These are phyloP conservation scores for Penicillium parvum DNA, from an alignment of 495 filamentous ascomycete species.

Conservation along the genomic window DNA sequence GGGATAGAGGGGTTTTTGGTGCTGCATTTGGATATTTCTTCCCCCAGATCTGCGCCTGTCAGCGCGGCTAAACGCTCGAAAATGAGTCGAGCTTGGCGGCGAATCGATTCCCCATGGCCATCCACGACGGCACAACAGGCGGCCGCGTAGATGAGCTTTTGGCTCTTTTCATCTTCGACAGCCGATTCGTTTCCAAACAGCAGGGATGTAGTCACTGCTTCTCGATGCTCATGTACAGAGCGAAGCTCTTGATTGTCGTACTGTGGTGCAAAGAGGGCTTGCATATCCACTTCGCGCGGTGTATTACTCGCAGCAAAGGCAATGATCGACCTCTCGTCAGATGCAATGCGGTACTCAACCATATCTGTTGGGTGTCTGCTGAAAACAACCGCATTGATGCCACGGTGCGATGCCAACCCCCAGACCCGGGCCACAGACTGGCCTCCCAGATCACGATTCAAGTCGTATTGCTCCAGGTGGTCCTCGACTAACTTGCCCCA, in stretches of 20 bases:
- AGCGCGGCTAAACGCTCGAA: conserved; percentile 25
- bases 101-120: conserved; percentile 19
- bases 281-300: not conserved
- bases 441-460: conserved; percentile 42
- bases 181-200: conserved; percentile 17
- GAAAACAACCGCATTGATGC: conserved; percentile 37
- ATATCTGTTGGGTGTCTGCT: conserved; percentile 50
- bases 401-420: conserved; percentile 44
- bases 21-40: conserved; percentile 32
- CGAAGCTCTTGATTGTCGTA: conserved; percentile 2
- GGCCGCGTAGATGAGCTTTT: conserved; percentile 35
- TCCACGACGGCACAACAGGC: conserved; percentile 38
- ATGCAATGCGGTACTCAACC: conserved; percentile 45
- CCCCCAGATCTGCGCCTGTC: conserved; percentile 28
- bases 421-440: conserved; percentile 42
- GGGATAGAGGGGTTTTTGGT: conserved; percentile 8
- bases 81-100: conserved; percentile 23
- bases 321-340: conserved; percentile 37
- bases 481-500: conserved; percentile 35
- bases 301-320: conserved; percentile 26
- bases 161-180: conserved; percentile 14
- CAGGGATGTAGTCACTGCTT: conserved; percentile 27
- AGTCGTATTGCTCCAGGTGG: conserved; percentile 39
- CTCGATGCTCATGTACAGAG: conserved; percentile 17
- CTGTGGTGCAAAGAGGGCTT: conserved; percentile 11